Evolutionary conservation across 1,284 basidiomycete species (phyloP).

Genomic region (Trichosporon sp.): DNA sequence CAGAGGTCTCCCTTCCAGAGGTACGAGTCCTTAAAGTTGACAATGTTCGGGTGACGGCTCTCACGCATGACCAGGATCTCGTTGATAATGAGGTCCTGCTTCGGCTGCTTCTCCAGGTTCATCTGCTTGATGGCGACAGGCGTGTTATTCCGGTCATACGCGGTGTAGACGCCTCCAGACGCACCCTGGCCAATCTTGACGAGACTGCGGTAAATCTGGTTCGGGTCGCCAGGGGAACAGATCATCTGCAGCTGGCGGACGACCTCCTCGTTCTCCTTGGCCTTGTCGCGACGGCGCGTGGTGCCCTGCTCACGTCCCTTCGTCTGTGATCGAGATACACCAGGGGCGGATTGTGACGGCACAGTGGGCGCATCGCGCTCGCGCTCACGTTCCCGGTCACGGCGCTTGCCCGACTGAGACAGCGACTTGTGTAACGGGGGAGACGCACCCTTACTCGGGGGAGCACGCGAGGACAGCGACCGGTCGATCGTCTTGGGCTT

Average conservation of each 20-base stretch:
- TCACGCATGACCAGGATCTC: slow-evolving; percentile 99
- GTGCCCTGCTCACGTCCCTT: slow-evolving; percentile 55
- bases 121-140: slow-evolving; percentile 99
- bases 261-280: slow-evolving; percentile 84
- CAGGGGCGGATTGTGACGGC: slow-evolving; percentile 25
- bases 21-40: slow-evolving; percentile 99
- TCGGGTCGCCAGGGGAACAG: slow-evolving; percentile 97
- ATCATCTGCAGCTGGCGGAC: slow-evolving; percentile 88
- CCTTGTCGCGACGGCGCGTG: slow-evolving; percentile 81
- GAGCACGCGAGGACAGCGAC: slow-evolving; percentile 58
- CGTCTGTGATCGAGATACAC: slow-evolving; percentile 29
- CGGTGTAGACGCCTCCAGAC: slow-evolving; percentile 96
- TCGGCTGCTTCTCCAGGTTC: slow-evolving; percentile 99
- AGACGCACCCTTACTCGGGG: slow-evolving; percentile 35
- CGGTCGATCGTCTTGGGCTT: slow-evolving; percentile 47
- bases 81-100: slow-evolving; percentile 99
- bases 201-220: slow-evolving; percentile 84
- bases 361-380: slow-evolving; percentile 38
- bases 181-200: slow-evolving; percentile 98
- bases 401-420: slow-evolving; percentile 43
- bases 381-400: slow-evolving; percentile 26
- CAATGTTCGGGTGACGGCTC: slow-evolving; percentile 93
- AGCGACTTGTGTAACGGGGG: slow-evolving; percentile 49
- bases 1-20: slow-evolving; percentile 95
- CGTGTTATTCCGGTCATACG: slow-evolving; percentile 90